A percentile compares a stretch with the other conserved stretches of the same genome.
Evolutionary conservation across 2,329 filamentous ascomycete species (phyloP).

Genomic region (Metarhizium anisopliae): DNA sequence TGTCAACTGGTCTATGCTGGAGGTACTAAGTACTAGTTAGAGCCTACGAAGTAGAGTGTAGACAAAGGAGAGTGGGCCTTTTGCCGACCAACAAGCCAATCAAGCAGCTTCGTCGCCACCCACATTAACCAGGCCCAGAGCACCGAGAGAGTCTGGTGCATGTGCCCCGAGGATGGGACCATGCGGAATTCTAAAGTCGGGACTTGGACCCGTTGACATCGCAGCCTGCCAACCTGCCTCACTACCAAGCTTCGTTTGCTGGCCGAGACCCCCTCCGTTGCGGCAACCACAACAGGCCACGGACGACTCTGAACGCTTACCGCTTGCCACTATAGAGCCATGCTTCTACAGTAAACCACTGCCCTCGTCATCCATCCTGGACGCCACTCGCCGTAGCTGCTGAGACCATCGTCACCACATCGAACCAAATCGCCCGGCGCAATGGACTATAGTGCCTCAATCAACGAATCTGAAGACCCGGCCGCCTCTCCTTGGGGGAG

Average conservation of each 20-base stretch:
- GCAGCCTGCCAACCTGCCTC: not conserved
- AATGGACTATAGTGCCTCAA: constrained; percentile 52
- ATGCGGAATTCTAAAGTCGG: too few relatives aligned
- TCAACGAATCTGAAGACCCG: constrained; percentile 45
- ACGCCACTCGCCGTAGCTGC: not conserved
- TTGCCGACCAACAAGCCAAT: too few relatives aligned
- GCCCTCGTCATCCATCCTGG: not conserved
- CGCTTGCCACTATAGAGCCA: not conserved
- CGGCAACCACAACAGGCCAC: not conserved
- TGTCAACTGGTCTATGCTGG: too few relatives aligned
- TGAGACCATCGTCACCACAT: not conserved
- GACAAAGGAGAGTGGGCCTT: too few relatives aligned
- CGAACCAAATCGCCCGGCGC: constrained; percentile 4
- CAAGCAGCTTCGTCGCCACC: too few relatives aligned
- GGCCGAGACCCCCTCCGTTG: not conserved
- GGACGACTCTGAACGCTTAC: not conserved
- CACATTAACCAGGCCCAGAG: too few relatives aligned
- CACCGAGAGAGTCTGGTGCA: too few relatives aligned
- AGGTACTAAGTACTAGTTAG: too few relatives aligned
- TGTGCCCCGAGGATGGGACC: too few relatives aligned
- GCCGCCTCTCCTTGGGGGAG: constrained; percentile 47
- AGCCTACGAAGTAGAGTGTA: too few relatives aligned
- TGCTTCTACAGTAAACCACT: not conserved
- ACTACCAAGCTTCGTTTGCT: not conserved
- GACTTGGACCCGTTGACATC: not conserved